Evolutionary conservation across 2,329 filamentous ascomycete genomes (phyloP), one percentile per base, ranked within the genome.

Genomic region (Sarocladium strictum): DNA sequence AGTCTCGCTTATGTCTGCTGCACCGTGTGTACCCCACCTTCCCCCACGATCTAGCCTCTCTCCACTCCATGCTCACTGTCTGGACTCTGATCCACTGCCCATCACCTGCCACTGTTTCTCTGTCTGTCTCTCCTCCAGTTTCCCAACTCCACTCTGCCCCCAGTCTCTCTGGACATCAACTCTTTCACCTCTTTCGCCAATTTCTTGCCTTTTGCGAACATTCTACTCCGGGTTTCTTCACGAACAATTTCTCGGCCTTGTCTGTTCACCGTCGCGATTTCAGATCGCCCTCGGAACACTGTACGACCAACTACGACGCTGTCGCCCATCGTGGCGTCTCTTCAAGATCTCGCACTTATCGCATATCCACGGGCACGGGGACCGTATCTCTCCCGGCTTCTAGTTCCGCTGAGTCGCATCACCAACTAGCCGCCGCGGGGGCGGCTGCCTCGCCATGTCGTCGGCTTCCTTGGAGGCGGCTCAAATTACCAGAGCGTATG

Each of bases 1-100:
- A 38, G 35, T 38, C 14, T 17, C 6, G 19, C 6, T 17, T 10
- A 9, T 38, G 6, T 9, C 21, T 17, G 3, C 24, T 11, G 19
- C 24, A 47, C 43, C 21, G 43, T 47, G 6, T 23, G 10, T 3
- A 12, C 6, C 17, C 24, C 47, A 51, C 27, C n/a, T 15, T 51
- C 47, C 47, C 26, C 47, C 47, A 35, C 29, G 47, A 51, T 51
- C 47, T 51, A 35, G 29, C 12, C 26, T 51, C 27, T 35, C 47
- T 14, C 21, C 29, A 7, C 17, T 40, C 17, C 17, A n/a, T n/a
- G n/a, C 37, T 19, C 7, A n/a, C 37, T 19, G 37, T n/a, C 17
- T 14, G n/a, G 35, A 7, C 5, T 38, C 43, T 5, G 17, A 23
- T 26, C 40, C 11, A 24, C 26, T 17, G 7, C 26, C 15, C 47